Evolutionary conservation across 1,284 basidiomycete genomes (phyloP), one percentile per base, ranked within the genome.

Genomic region (Coniferiporia sulphurascens): DNA sequence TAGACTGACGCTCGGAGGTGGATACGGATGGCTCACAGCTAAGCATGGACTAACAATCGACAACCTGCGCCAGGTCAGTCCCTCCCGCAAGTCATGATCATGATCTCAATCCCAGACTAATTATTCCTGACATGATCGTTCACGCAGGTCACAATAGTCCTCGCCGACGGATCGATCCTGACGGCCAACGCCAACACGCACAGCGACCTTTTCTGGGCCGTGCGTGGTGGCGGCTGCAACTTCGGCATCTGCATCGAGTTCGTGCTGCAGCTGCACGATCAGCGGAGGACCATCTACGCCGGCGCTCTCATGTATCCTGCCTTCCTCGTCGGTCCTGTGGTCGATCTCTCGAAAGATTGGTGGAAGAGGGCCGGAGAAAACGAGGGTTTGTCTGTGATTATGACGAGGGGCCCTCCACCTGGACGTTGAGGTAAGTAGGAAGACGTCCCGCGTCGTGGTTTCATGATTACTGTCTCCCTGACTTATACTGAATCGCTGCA

Each of bases 241-340:
- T 80, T 80, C 65, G 79, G 79, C n/a, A 67, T 79, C 50, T 76
- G 80, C 2, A 76, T 75, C 15, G 70, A 74, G 44, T 78, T 81
- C 54, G 71, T 70, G 1, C 72, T 77, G 60, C 69, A 68, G 48
- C 65, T 72, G 7, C 64, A 71, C 64, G 55, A 63, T 43, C 67
- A 74, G 67, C 60, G 61, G 1, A 41, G 61, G 46, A 63, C 65
- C 35, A 65, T 70, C 41, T 68, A 68, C 59, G 70, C 69, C 5
- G 67, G 65, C n/a, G 62, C 46, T 38, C 57, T 56, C 64, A 64
- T 57, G 65, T 71, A 1, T 63, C 63, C 55, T 62, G 63, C 1
- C 56, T 64, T 4, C 70, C 71, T 2, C 51, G 63, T 9, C 56
- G 67, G 34, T 62, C 55, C 5, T 65, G 59, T 55, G 59, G 63